These are phyloP conservation scores for Herpetomonas samuelpessoai DNA, from an alignment of 208 protist species.

Conservation along the genomic window DNA sequence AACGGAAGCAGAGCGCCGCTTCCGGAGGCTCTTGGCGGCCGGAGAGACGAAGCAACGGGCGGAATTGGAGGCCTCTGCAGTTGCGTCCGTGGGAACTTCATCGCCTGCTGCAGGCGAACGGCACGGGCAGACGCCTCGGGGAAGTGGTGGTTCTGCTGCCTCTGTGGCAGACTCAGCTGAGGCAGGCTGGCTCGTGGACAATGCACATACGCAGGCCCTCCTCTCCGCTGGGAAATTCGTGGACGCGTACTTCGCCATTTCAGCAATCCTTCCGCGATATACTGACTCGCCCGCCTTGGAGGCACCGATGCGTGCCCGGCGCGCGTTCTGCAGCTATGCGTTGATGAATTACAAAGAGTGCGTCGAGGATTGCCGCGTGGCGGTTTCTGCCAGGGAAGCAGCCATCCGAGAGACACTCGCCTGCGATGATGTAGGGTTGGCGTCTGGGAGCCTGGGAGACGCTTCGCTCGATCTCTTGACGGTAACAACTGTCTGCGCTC, in stretches of 20 bases:
- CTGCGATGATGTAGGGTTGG: conserved; percentile 7
- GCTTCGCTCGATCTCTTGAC: conserved; percentile 21
- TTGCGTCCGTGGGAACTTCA: no score
- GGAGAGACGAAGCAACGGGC: no score
- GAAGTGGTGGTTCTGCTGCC: no score
- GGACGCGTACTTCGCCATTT: conserved; percentile 29
- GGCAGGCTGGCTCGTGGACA: background rate
- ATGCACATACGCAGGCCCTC: conserved; percentile 10
- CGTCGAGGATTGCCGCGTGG: conserved; percentile 48
- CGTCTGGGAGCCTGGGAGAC: no score
- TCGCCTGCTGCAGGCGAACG: no score
- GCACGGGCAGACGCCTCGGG: no score
- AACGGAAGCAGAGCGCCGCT: no score
- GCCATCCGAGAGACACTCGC: background rate
- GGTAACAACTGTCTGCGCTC: conserved; percentile 23
- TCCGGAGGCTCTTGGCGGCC: no score
- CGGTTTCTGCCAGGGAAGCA: background rate
- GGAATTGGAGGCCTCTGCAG: no score
- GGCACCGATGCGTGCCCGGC: conserved; percentile 26
- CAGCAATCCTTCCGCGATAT: conserved; percentile 16
- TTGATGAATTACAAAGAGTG: conserved; percentile 79
- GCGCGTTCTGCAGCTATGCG: conserved; percentile 52
- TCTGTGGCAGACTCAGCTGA: no score
- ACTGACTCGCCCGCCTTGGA: background rate
- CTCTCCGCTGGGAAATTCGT: conserved; percentile 6